Evolutionary conservation across 208 protist species (phyloP).

Genomic region (Acanthamoeba castellanii): DNA sequence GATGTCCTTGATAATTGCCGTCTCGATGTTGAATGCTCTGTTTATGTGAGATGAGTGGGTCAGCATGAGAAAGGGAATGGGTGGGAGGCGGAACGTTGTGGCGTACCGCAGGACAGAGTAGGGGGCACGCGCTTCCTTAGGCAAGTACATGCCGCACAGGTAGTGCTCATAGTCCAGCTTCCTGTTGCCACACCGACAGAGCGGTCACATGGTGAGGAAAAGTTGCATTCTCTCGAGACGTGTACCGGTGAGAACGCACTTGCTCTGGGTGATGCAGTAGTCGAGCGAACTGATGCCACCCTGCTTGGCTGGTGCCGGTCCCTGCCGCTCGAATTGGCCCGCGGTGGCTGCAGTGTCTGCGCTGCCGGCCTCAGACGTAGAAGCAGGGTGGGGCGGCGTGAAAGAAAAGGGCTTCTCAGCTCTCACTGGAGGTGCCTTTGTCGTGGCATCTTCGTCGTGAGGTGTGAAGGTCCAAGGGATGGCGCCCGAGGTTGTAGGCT

Average conservation of each 20-base stretch:
- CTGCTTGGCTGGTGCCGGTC: conserved; percentile 8
- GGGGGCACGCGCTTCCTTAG: conserved; percentile 53
- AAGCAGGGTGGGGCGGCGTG: neutral
- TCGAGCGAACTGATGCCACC: conserved; percentile 37
- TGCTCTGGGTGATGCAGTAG: conserved; percentile 25
- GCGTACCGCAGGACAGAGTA: neutral
- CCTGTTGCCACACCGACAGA: neutral
- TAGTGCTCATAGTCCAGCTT: conserved; percentile 73
- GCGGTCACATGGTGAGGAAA: neutral
- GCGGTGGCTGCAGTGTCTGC: neutral
- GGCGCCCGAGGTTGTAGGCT: neutral
- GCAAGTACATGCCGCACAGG: conserved; percentile 63
- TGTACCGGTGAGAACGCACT: neutral
- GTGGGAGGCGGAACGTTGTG: neutral
- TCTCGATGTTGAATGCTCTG: conserved; percentile 72
- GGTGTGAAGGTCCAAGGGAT: conserved; percentile 53
- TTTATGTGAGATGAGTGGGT: neutral
- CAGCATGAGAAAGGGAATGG: neutral
- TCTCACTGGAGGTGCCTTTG: neutral
- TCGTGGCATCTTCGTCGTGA: neutral
- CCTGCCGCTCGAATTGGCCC: neutral
- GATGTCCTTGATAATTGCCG: conserved; percentile 53
- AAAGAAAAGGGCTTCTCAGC: neutral
- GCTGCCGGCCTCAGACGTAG: neutral
- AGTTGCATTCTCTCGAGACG: neutral